Evolutionary conservation across 2,329 filamentous ascomycete species (phyloP).

Genomic region (Keithomyces neogunnii): DNA sequence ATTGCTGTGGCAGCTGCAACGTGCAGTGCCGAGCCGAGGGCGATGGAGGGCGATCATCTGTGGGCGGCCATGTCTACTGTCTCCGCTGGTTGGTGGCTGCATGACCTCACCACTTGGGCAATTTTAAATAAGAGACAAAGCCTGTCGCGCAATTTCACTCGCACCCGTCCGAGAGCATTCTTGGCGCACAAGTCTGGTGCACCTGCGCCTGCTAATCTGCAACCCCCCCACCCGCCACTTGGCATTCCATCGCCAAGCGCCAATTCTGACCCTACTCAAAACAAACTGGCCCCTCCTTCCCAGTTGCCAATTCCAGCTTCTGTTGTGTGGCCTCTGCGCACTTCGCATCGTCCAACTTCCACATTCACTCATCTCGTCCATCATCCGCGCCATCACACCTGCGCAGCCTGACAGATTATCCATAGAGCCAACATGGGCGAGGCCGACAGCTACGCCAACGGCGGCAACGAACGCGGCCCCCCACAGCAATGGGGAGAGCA

Average conservation of each 20-base stretch:
- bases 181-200: too few species aligned
- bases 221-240: neutral
- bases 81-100: neutral
- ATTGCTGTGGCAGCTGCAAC: neutral
- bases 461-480: slow-evolving; percentile 11
- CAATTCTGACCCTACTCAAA: neutral
- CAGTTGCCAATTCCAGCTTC: neutral
- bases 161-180: too few species aligned
- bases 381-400: too few species aligned
- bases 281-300: neutral
- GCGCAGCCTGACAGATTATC: neutral
- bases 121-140: too few species aligned
- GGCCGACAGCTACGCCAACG: slow-evolving; percentile 23
- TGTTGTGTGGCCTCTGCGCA: neutral
- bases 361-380: too few species aligned
- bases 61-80: too few species aligned
- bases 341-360: neutral
- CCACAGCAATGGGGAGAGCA: slow-evolving; percentile 10
- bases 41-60: neutral
- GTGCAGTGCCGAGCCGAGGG: neutral
- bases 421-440: slow-evolving; percentile 21
- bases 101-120: slow-evolving; percentile 4
- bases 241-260: neutral
- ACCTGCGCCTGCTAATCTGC: too few species aligned
- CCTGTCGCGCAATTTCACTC: too few species aligned